These are phyloP conservation scores for Ampelocalamus luodianensis DNA, from an alignment of 176 grass and related monocot genomes.

Conservation along the genomic window DNA sequence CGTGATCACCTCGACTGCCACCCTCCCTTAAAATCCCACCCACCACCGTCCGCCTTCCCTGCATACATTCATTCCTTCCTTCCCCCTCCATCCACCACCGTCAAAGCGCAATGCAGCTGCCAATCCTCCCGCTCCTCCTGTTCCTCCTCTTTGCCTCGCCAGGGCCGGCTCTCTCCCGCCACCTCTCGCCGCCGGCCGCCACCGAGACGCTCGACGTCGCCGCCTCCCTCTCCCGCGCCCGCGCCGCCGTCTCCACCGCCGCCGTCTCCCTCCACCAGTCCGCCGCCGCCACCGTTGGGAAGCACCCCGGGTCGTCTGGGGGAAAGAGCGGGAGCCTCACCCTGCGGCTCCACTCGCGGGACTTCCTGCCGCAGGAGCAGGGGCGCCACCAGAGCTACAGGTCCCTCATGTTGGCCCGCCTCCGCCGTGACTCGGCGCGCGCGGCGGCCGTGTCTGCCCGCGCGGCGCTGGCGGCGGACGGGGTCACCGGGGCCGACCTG, in stretches of 20 bases:
- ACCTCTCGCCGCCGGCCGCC: neutral
- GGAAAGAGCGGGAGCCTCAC: neutral
- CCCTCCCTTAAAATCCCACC: conserved; percentile 39
- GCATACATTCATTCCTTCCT: neutral
- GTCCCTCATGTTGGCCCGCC: conserved; percentile 53
- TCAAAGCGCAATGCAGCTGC: conserved; percentile 29
- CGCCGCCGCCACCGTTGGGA: neutral
- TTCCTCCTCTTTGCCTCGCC: conserved; percentile 28
- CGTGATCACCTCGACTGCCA: conserved; percentile 34
- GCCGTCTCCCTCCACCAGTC: conserved; percentile 42
- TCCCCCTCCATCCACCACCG: neutral
- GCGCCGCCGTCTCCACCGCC: conserved; percentile 59
- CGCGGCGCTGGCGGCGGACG: conserved; percentile 53
- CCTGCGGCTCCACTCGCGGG: conserved; percentile 63
- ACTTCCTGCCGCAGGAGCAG: conserved; percentile 63
- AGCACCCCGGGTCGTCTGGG: neutral
- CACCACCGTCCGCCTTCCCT: neutral
- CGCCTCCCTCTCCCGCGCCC: conserved; percentile 58
- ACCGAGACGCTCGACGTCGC: conserved; percentile 67
- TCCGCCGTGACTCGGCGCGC: conserved; percentile 64
- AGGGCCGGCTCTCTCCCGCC: conserved; percentile 18
- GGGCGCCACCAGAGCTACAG: conserved; percentile 56
- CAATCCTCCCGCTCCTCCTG: conserved; percentile 14
- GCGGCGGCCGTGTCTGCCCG: conserved; percentile 56
- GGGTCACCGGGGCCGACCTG: conserved; percentile 44